Conservation (phyloP, 371 early-diverging fungal genomes). For the Syncephalastrum contaminatum region DNA sequence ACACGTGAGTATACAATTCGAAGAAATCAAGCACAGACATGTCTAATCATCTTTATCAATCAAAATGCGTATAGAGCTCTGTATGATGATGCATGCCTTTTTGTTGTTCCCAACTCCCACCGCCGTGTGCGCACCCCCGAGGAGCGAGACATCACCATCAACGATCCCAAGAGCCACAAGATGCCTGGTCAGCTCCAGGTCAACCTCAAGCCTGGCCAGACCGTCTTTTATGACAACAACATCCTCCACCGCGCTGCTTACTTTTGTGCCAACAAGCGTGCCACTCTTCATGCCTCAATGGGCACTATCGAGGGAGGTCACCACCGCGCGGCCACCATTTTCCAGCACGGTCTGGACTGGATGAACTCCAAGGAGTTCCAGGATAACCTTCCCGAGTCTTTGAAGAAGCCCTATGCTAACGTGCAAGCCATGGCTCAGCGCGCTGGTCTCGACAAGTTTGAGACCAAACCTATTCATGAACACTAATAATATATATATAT, state of each 20-base stretch:
- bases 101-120: constrained; percentile 52
- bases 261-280: constrained; percentile 38
- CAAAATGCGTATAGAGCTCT: constrained; percentile 30
- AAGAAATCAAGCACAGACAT: not conserved
- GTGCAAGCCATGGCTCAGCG: constrained; percentile 37
- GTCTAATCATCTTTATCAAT: not conserved
- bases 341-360: constrained; percentile 58
- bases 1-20: constrained; percentile 30
- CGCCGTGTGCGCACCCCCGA: constrained; percentile 42
- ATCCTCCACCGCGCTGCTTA: constrained; percentile 59
- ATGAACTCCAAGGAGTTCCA: constrained; percentile 42
- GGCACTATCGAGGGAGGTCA: constrained; percentile 56
- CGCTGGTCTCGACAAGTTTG: constrained; percentile 29
- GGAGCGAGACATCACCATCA: constrained; percentile 47
- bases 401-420: constrained; percentile 41
- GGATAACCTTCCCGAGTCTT: constrained; percentile 34
- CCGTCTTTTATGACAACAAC: constrained; percentile 60
- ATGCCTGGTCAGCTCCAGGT: constrained; percentile 53
- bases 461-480: constrained; percentile 34
- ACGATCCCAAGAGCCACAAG: constrained; percentile 47
- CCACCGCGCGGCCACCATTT: constrained; percentile 49
- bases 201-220: constrained; percentile 50
- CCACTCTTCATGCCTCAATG: constrained; percentile 57
- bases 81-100: constrained; percentile 54
- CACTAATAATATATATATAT: constrained; percentile 4